Base-by-base conservation (phyloP, 148 eudicot species). In the Vaccinium vitisidaea region DNA sequence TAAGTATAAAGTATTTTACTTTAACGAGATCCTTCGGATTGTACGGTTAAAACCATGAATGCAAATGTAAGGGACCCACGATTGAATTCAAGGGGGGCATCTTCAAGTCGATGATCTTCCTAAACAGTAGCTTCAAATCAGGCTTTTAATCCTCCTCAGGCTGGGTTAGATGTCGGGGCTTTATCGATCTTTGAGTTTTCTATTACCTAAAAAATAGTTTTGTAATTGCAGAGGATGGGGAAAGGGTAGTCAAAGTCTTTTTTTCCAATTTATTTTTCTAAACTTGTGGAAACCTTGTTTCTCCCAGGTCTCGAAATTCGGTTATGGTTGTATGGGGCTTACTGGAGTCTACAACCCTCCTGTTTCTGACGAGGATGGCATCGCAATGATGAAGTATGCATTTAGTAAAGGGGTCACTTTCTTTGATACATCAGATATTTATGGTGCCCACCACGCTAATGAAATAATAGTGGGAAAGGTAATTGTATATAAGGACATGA, bases 391-490 rank as follows among this genome's bases (percentile, higher is more conserved):
- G 63, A 89, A 87, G 87, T 87, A 89, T 82, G 95, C 94, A 10
- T 94, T 91, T 81, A 81, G 71, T 78, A 89, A 83, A 84, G 96
- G 98, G 27, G 86, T 94, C 80, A 93, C 98, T 18, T 92, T 92
- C 82, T 90, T 93, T 49, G 96, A 94, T 71, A 94, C 95, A 12
- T 86, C 98, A 11, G 93, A 94, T 89, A 85, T 90, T 46, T 93
- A 94, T 87, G 98, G 95, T 18, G 87, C 80, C 30, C 80, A 87
- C 76, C 75, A 83, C 82, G 80, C 89, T 19, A 93, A 94, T 83
- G 98, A 94, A 89, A 90, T 89, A 70, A 82, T 94, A 48, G 86
- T 93, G 56, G 95, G 93, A 52, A 92, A 94, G 98, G 95, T 94
- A 88, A 30, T 39, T n/a, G 30, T 23, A 4, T 67, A 1, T 19